phyloP scores from a whole-genome alignment of 1,284 basidiomycete genomes.

The Lentinula novae-zelandiae region DNA sequence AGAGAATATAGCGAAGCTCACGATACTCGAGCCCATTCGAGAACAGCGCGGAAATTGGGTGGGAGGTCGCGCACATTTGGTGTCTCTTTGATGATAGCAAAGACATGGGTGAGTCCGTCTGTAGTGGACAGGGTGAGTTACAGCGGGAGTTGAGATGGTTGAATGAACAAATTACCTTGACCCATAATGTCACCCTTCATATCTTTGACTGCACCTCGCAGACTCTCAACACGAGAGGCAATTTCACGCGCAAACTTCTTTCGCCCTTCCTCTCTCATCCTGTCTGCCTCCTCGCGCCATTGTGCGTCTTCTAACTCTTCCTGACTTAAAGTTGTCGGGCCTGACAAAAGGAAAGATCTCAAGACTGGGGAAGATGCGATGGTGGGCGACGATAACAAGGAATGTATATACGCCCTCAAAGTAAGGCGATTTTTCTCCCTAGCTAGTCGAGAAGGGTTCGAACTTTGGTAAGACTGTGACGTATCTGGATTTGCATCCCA shows the following conservation, averaged over 20 bases:
- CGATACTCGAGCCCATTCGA: constrained; percentile 98
- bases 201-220: constrained; percentile 81
- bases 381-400: constrained; percentile 69
- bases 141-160: constrained; percentile 4
- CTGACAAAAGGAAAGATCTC: constrained; percentile 80
- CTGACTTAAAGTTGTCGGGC: constrained; percentile 66
- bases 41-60: constrained; percentile 79
- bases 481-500: constrained; percentile 16
- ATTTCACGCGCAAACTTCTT: constrained; percentile 88
- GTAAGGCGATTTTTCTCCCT: constrained; percentile 96
- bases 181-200: constrained; percentile 92
- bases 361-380: constrained; percentile 86
- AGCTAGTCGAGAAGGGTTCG: constrained; percentile 52
- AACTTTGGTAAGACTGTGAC: constrained; percentile 14
- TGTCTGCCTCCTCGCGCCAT: constrained; percentile 86
- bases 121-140: constrained; percentile 6
- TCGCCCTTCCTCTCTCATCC: constrained; percentile 84
- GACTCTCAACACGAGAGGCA: constrained; percentile 78
- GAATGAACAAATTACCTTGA: constrained; percentile 46
- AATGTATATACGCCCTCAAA: constrained; percentile 86
- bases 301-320: constrained; percentile 81
- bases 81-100: constrained; percentile 84
- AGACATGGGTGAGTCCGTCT: constrained; percentile 88
- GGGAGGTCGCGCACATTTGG: constrained; percentile 80
- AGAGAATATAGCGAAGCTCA: constrained; percentile 34